Base-by-base conservation (phyloP, 2,329 filamentous ascomycete species). In the Penicillium sp. region DNA sequence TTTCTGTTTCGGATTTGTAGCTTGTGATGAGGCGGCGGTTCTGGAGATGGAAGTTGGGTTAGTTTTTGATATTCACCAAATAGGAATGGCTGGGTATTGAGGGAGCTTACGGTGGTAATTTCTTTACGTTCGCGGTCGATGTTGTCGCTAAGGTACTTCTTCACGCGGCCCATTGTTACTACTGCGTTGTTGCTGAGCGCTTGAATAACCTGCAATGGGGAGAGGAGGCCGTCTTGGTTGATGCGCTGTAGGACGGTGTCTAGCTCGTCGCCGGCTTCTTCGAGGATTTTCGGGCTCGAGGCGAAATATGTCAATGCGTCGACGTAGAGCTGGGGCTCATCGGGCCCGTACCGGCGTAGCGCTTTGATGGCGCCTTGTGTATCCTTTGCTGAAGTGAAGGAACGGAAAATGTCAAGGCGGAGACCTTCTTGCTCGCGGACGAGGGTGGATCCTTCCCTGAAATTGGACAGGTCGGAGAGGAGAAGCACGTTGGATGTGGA, bases 161-260 rank as follows among this genome's bases (percentile, higher is more conserved):
- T 97, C 60, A 99, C 88, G 83, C 97, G 92, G 50, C 93, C 94
- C 90, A 99, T 97, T 0, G 92, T 97, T 0, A 95, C 93, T 3
- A 97, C 91, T 6, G 87, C 84, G 64, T 89, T 90, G 51, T 83
- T 83, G 59, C 84, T 87, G 15, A 99, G 83, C 0, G 92, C 94
- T 74, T 99, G 93, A 16, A 99, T 94, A 33, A 99, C 94, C 72
- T 99, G 94, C 4, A 99, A 79, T 0, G 94, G 94, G 0, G 94
- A 93, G 90, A 99, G 94, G 38, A 99, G 84, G 0, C 91, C 88
- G 67, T 96, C 92, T 60, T 88, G 84, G 70, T 97, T 91, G 65
- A 99, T 97, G 68, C 90, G 92, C 62, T 86, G 83, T 11, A 99
- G 81, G 1, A 99, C 88, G 0, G 79, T 81, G 55, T 91, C 84